Evolutionary conservation across 257 asterid genomes (phyloP).

Genomic region (Solanum dulcamara): DNA sequence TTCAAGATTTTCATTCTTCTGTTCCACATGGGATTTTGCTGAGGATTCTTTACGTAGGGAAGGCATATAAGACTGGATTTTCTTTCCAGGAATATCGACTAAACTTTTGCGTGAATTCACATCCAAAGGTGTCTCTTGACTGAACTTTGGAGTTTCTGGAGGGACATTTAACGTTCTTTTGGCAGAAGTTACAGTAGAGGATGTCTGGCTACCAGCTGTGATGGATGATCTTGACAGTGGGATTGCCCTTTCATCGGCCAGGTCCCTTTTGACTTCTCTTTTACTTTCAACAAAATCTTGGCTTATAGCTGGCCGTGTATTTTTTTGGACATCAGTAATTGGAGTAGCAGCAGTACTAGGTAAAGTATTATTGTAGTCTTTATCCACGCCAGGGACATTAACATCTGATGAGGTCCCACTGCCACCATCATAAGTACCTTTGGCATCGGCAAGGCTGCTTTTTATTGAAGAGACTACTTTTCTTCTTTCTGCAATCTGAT

Average conservation of each 20-base stretch:
- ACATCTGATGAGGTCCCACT: conserved; percentile 10
- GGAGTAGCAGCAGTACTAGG: conserved; percentile 1
- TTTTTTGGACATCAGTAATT: conserved; percentile 9
- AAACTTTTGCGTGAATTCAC: conserved; percentile 10
- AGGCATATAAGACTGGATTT: conserved; percentile 20
- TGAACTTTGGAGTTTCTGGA: conserved; percentile 2
- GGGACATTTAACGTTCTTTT: conserved; percentile 4
- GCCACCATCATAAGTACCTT: conserved; percentile 19
- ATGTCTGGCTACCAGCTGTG: conserved; percentile 10
- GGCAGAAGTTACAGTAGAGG: conserved; percentile 7
- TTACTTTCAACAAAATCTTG: conserved; percentile 20
- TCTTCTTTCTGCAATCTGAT: conserved; percentile 82
- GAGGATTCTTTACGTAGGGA: conserved; percentile 1
- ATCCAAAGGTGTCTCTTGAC: conserved; percentile 9
- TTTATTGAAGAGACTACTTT: conserved; percentile 65
- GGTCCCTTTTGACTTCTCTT: conserved; percentile 24
- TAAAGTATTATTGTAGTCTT: conserved; percentile 2
- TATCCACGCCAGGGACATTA: conserved; percentile 16
- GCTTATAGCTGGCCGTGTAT: conserved; percentile 6
- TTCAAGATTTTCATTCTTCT: conserved; percentile 17
- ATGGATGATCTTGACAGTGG: conserved; percentile 18
- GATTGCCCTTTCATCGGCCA: conserved; percentile 14
- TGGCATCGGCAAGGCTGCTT: conserved; percentile 40
- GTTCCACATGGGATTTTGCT: conserved; percentile 5
- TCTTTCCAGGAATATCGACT: conserved; percentile 7